Evolutionary conservation across 352 stramenopile genomes (phyloP), one percentile per base, ranked within the genome.

Genomic region (Globisporangium mamillatum): DNA sequence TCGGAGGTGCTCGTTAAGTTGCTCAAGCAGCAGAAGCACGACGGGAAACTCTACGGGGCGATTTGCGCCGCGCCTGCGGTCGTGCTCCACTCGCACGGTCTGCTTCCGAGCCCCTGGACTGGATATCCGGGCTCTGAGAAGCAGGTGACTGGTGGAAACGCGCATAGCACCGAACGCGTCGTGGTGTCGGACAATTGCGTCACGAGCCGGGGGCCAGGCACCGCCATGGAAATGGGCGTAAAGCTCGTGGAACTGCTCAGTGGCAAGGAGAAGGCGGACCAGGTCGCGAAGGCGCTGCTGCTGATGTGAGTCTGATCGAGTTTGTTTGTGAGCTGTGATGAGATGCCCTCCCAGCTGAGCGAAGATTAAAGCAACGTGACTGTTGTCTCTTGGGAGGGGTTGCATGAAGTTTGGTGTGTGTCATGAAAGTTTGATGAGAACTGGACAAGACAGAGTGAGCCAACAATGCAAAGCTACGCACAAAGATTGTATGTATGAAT

Each of bases 211-310:
- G 87, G 87, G 0, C 87, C 87, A 9, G 87, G 75, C 4, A 95
- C 87, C 16, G 82, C 87, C 20, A 95, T 95, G 85, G 81, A 81
- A 24, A 92, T 95, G 82, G 85, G 82, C 7, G 73, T 95, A 50
- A 92, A 92, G 75, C 81, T 95, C 32, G 84, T 95, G 53, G 83
- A 92, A 70, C 66, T 93, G 56, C 79, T 95, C 9, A 81, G 75
- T 32, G 81, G 80, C 34, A 75, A 79, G 48, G 76, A 91, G 22
- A 90, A 89, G 64, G 85, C 86, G 0, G 73, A 77, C 8, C 36
- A 75, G n/a, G 85, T 93, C 20, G 85, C 87, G 25, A 78, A 86
- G 56, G 84, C 71, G 22, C 67, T 92, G 34, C 74, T 92, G n/a
- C 78, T 80, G n/a, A 59, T 69, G 32, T 48, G 60, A 65, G 18